Base-by-base conservation (phyloP, 495 filamentous ascomycete species). In the Penicillium riverlandense region DNA sequence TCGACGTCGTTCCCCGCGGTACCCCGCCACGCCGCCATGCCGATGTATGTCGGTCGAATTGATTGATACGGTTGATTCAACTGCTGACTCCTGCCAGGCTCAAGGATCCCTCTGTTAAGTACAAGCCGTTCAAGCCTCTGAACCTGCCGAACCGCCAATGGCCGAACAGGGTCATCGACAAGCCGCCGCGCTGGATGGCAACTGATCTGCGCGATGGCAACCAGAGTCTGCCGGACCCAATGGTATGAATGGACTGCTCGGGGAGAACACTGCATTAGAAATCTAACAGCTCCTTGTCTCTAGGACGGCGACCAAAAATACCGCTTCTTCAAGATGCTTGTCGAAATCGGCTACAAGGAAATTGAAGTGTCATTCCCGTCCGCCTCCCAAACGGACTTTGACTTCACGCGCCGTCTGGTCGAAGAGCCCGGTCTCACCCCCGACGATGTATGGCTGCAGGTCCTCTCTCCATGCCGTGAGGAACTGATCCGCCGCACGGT, bases 331-430 rank as follows among this genome's bases (percentile, higher is more conserved):
- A 78, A 86, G 65, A 95, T 95, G 89, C 78, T 98, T 29, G 80
- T 86, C 50, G 81, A 87, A 50, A 82, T 96, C 38, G 92, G 92
- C 48, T 97, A 96, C 74, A 97, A 96, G 66, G 92, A 98, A 66
- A 95, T 98, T 53, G 92, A 98, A 63, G 84, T 96, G 9, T 95
- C 90, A 1, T 97, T 95, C 67, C 92, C 92, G 30, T 94, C 90
- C 6, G 86, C 91, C 13, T 94, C 88, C 27, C 83, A 95, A 65
- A 94, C 83, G 54, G 92, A 97, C 60, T 96, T 89, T 72, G 89
- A 95, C 66, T 97, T 96, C 63, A 96, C 90, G 28, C 80, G 87
- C 40, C 80, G 84, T 47, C 71, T 97, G 34, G 80, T 98, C 41
- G 83, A 92, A 54, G 94, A 90, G 9, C 87, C 90, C 6, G 90